Conservation (phyloP, 2,329 filamentous ascomycete genomes). For the Lasiodiplodia hormozganensis region DNA sequence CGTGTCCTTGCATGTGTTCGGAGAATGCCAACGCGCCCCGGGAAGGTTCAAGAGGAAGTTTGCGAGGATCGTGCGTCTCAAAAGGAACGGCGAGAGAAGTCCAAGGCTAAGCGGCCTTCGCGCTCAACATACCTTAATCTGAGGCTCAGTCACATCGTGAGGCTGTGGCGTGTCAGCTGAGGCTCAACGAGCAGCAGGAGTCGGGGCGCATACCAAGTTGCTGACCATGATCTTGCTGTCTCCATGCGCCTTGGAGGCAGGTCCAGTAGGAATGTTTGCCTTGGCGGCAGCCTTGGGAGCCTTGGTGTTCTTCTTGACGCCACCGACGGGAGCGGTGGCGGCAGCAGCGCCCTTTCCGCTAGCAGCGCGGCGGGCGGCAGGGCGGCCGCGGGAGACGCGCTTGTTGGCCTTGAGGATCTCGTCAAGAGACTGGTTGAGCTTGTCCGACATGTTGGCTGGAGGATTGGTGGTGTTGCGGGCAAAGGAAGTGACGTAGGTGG, state of each 20-base stretch:
- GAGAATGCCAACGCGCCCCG: slow-evolving; percentile 25
- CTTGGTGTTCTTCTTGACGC: slow-evolving; percentile 79
- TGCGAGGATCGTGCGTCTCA: slow-evolving; percentile 38
- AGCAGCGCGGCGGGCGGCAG: slow-evolving; percentile 53
- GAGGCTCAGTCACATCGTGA: slow-evolving; percentile 91
- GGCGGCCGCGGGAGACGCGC: slow-evolving; percentile 59
- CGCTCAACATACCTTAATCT: slow-evolving; percentile 99
- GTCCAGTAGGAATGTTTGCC: slow-evolving; percentile 69
- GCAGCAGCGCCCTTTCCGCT: slow-evolving; percentile 59
- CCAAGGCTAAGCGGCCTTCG: slow-evolving; percentile 50
- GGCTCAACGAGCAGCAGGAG: slow-evolving; percentile 4
- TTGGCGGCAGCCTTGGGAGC: slow-evolving; percentile 63
- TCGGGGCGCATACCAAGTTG: slow-evolving; percentile 79
- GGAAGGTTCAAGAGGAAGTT: slow-evolving; percentile 30
- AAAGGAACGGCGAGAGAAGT: slow-evolving; percentile 39
- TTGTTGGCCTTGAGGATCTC: slow-evolving; percentile 87
- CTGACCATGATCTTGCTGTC: slow-evolving; percentile 98
- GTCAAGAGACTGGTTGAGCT: slow-evolving; percentile 96
- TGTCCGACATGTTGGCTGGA: slow-evolving; percentile 71
- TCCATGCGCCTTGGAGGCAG: slow-evolving; percentile 61
- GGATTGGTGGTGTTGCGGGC: slow-evolving; percentile 14
- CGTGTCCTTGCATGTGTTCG: slow-evolving; percentile 26
- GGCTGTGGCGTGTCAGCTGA: slow-evolving; percentile 70
- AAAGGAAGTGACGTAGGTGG: slow-evolving; percentile 23
- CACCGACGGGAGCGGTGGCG: slow-evolving; percentile 76